Evolutionary conservation across 352 stramenopile species (phyloP).

Genomic region (Pythium sukuiense): DNA sequence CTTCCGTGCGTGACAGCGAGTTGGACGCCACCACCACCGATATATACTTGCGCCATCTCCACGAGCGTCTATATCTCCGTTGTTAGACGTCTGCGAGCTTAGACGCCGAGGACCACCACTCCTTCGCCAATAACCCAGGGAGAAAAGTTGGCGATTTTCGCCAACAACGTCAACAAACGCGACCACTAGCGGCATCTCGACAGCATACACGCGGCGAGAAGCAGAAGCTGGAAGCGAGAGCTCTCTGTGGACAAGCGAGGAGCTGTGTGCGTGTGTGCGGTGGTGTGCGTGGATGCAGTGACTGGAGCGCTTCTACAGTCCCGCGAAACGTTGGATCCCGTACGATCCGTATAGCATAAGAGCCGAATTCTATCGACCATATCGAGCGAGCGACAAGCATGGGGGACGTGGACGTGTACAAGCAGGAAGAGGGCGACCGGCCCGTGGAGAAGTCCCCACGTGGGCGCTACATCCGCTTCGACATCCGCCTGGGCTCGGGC

Average conservation of each 20-base stretch:
- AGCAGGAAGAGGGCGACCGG: slow-evolving; percentile 69
- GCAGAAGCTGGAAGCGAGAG: background rate
- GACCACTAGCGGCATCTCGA: background rate
- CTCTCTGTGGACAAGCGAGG: background rate
- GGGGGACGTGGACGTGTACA: slow-evolving; percentile 72
- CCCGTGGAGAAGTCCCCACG: slow-evolving; percentile 77
- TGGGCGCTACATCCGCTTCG: slow-evolving; percentile 86
- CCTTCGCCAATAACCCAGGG: background rate
- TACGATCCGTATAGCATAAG: background rate
- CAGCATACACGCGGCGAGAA: background rate
- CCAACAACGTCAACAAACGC: background rate
- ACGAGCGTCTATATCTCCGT: background rate
- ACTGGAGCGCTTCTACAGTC: background rate
- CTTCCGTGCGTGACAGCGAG: background rate
- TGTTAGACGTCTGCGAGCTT: background rate
- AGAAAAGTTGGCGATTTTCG: background rate
- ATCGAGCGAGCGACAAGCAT: slow-evolving; percentile 25
- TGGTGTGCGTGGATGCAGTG: background rate
- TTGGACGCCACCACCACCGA: background rate
- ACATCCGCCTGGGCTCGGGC: slow-evolving; percentile 78
- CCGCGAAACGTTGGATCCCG: background rate
- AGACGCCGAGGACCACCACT: background rate
- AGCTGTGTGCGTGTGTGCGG: background rate
- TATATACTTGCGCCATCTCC: background rate
- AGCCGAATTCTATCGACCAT: background rate